These are phyloP conservation scores for Amanita pseudoporphyria DNA, from an alignment of 768 basidiomycete species.

Conservation along the genomic window DNA sequence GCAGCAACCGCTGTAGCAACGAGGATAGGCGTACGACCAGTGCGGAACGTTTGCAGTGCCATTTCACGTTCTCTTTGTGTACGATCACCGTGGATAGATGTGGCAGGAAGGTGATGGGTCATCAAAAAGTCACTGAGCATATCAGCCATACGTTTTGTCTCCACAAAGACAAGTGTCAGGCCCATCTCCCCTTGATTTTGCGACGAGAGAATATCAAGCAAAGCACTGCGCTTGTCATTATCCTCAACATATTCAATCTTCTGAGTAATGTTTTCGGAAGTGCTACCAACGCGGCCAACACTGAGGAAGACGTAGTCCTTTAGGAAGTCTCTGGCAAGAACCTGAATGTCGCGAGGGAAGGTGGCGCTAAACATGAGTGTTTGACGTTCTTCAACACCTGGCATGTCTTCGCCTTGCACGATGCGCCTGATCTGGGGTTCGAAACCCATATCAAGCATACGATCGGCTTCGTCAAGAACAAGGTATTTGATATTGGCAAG, in stretches of 20 bases:
- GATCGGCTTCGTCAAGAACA: conserved; percentile 98
- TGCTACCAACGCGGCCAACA: conserved; percentile 96
- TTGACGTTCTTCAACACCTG: conserved; percentile 82
- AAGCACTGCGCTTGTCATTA: conserved; percentile 89
- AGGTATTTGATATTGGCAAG: conserved; percentile 95
- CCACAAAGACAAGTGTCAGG: conserved; percentile 93
- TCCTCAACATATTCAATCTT: conserved; percentile 99
- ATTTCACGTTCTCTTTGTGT: conserved; percentile 96
- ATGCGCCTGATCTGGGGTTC: conserved; percentile 98
- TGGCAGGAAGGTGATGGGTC: conserved; percentile 73
- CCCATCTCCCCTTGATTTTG: conserved; percentile 55
- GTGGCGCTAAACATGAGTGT: conserved; percentile 99
- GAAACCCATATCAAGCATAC: conserved; percentile 99
- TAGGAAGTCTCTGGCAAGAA: conserved; percentile 91
- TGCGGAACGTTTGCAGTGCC: conserved; percentile 92
- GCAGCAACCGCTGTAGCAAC: conserved; percentile 99
- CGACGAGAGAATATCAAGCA: conserved; percentile 87
- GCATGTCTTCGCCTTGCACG: conserved; percentile 98
- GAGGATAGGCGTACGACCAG: conserved; percentile 89
- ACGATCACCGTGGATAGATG: conserved; percentile 97
- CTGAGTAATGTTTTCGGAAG: conserved; percentile 99
- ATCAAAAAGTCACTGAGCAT: conserved; percentile 95
- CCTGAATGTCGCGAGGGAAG: conserved; percentile 98
- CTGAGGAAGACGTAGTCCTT: conserved; percentile 99
- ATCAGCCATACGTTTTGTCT: conserved; percentile 99